Evolutionary conservation across 2,329 filamentous ascomycete species (phyloP).

Genomic region (Pestalotiopsis sp.): DNA sequence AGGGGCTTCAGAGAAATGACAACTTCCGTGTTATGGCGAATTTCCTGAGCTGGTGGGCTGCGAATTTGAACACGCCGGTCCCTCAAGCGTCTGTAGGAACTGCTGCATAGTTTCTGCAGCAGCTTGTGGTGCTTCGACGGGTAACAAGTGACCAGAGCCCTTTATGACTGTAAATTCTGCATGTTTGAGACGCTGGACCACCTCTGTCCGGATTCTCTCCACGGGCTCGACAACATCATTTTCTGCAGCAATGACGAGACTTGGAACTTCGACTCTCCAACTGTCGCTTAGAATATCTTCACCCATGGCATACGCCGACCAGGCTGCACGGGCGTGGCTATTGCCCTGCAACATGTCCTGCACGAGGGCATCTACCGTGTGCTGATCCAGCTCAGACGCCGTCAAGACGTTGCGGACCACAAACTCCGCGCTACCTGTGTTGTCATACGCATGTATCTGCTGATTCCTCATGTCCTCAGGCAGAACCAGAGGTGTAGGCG

Average conservation of each 20-base stretch:
- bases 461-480: conserved; percentile 35
- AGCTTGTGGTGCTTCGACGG: neutral
- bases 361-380: conserved; percentile 18
- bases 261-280: neutral
- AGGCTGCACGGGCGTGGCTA: conserved; percentile 32
- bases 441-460: conserved; percentile 35
- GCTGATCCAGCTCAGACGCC: conserved; percentile 14
- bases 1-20: too few relatives aligned
- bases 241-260: neutral
- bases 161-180: neutral
- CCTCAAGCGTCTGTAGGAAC: neutral
- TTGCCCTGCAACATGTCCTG: conserved; percentile 32
- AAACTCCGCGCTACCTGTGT: conserved; percentile 29
- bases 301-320: conserved; percentile 27
- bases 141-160: neutral
- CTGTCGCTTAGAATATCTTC: neutral
- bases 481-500: conserved; percentile 32
- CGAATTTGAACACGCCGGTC: too few relatives aligned
- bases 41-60: neutral
- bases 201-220: neutral
- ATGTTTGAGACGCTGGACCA: neutral
- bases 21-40: too few relatives aligned
- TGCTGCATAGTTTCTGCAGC: neutral
- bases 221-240: neutral
- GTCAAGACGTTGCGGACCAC: conserved; percentile 35